Base-by-base conservation (phyloP, 2,329 filamentous ascomycete species). In the Xylaria sp. region DNA sequence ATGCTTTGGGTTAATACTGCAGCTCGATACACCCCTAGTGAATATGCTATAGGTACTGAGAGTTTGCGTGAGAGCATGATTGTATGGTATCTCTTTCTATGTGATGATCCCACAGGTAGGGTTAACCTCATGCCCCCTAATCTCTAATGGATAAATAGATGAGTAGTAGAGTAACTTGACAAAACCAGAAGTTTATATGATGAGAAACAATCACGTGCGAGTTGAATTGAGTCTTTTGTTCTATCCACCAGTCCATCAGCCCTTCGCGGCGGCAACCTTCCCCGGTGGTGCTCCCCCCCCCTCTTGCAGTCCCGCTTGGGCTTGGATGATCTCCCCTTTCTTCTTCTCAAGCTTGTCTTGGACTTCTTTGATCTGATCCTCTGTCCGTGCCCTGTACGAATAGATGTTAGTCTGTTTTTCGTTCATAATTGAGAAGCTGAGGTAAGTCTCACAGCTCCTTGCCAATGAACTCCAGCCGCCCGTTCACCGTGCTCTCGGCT, bases 401-500 rank as follows among this genome's bases (percentile, higher is more conserved):
- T 48, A 40, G 8, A 41, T 39, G 34, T 60, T 20, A 54, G 47
- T n/a, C 19, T 21, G 18, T 3, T 18, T 20, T 5, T 17, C n/a
- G n/a, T 26, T 19, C 2, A 11, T 18, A 3, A 1, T 44, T 7
- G 4, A 37, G 37, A 17, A 21, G 51, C 18, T 40, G 11, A 37
- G 18, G 13, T 17, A 24, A 24, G 7, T 71, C 87, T 72, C 71
- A 96, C 92, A 97, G 94, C 71, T 99, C 93, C 68, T 93, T 91
- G 62, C 87, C 83, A 62, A 99, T 99, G 69, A 93, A 97, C 62
- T 96, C 92, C 46, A 99, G 73, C 20, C 94, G 86, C 18, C 91
- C 91, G 64, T 95, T 91, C 17, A 99, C 94, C 0, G 92, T 92
- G 79, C 90, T 89, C 61, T 92, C 86, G 0, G 94, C 94, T 71